Evolutionary conservation across 306 rosid genomes (phyloP).

Genomic region (Fragaria nilgerrensis): DNA sequence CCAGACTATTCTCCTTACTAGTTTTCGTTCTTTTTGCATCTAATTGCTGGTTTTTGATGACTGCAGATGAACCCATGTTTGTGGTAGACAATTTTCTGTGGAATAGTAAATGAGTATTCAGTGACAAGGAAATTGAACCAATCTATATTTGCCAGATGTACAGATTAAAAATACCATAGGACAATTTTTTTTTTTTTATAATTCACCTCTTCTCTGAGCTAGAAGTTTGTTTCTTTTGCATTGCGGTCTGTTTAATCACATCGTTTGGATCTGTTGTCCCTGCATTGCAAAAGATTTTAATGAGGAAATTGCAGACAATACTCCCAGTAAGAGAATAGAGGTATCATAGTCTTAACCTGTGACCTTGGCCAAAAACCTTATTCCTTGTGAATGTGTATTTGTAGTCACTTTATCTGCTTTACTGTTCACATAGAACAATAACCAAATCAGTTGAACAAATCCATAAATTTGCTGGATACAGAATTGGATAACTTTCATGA

Average conservation of each 20-base stretch:
- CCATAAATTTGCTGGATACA: neutral
- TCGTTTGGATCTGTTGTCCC: constrained; percentile 38
- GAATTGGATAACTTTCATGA: neutral
- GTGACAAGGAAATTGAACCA: constrained; percentile 11
- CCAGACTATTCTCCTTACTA: constrained; percentile 30
- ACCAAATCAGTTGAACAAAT: constrained; percentile 7
- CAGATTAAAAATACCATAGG: neutral
- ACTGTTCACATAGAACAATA: constrained; percentile 41
- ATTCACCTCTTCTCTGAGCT: constrained; percentile 58
- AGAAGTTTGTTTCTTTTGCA: constrained; percentile 35
- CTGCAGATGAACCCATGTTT: constrained; percentile 36
- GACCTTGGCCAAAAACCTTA: constrained; percentile 76
- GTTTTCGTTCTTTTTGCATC: constrained; percentile 57
- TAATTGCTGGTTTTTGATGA: constrained; percentile 30
- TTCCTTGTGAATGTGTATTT: constrained; percentile 75
- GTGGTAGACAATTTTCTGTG: constrained; percentile 60
- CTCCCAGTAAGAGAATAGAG: constrained; percentile 11
- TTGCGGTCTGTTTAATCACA: constrained; percentile 31
- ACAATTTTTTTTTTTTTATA: constrained; percentile 8
- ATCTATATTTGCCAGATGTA: constrained; percentile 9
- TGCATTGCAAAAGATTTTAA: constrained; percentile 34
- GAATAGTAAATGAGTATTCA: constrained; percentile 13
- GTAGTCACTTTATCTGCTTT: constrained; percentile 90
- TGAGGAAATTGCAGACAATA: constrained; percentile 21
- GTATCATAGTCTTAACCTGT: constrained; percentile 47